Evolutionary conservation across 768 basidiomycete species (phyloP).

Genomic region (Hygrocybe punicea): DNA sequence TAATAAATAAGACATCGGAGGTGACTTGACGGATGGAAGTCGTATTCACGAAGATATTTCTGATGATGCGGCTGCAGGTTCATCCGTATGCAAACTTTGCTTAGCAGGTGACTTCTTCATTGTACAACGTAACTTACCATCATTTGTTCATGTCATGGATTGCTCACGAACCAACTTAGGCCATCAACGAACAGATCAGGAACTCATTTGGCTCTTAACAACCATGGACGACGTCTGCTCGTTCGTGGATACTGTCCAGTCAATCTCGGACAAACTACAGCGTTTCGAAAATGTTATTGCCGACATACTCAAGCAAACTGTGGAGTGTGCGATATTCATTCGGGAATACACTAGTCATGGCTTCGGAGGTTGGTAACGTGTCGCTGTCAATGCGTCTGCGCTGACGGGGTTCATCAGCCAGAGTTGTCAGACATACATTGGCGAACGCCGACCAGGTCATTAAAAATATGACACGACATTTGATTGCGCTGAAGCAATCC

Average conservation of each 20-base stretch:
- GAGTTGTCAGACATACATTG: neutral
- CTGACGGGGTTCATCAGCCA: neutral
- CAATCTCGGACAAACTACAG: slow-evolving; percentile 27
- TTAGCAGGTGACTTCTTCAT: slow-evolving; percentile 8
- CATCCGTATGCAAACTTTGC: slow-evolving; percentile 10
- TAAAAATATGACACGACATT: neutral
- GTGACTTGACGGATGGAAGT: too few species aligned
- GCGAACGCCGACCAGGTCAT: neutral
- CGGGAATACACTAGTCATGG: slow-evolving; percentile 35
- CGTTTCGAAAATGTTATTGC: slow-evolving; percentile 26
- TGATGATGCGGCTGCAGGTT: neutral
- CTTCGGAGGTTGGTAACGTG: slow-evolving; percentile 29
- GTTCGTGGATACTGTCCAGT: slow-evolving; percentile 13
- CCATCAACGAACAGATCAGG: neutral
- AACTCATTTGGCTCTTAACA: neutral
- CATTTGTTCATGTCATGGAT: too few species aligned
- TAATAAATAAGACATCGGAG: neutral
- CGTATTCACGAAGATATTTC: neutral
- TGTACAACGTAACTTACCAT: slow-evolving; percentile 5
- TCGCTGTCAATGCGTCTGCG: neutral
- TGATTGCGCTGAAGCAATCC: neutral
- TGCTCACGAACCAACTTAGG: too few species aligned
- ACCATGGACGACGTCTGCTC: too few species aligned
- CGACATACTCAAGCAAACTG: slow-evolving; percentile 28
- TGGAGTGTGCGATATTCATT: slow-evolving; percentile 37